Percentiles rank a stretch among this genome's conserved stretches.
Evolutionary conservation across 2,329 filamentous ascomycete species (phyloP).

Genomic region (Colletotrichum sidae): DNA sequence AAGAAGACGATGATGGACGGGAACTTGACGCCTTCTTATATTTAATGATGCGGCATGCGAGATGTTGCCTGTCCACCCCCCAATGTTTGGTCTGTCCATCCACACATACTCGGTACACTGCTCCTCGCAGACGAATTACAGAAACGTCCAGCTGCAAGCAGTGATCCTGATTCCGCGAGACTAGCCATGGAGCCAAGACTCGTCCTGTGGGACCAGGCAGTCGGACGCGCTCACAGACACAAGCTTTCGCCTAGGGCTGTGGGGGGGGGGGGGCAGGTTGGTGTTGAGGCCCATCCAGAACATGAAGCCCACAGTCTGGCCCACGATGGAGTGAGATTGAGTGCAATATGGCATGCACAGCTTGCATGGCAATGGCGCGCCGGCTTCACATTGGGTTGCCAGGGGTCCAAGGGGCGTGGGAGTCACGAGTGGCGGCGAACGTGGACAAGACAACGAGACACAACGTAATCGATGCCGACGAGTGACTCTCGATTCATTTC

Average conservation of each 20-base stretch:
- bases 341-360: slow-evolving; percentile 12
- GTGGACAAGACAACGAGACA: not conserved
- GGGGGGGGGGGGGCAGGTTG: not conserved
- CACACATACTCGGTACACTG: not conserved
- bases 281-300: slow-evolving; percentile 10
- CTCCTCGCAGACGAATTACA: too few relatives aligned
- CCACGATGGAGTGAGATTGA: slow-evolving; percentile 25
- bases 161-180: slow-evolving; percentile 13
- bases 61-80: not conserved
- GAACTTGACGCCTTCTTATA: slow-evolving; percentile 30
- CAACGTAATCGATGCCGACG: not conserved
- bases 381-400: slow-evolving; percentile 5
- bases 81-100: not conserved
- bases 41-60: not conserved
- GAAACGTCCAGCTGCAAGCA: slow-evolving; percentile 4
- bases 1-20: not conserved
- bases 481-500: slow-evolving; percentile 27
- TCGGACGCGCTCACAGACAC: slow-evolving; percentile 17
- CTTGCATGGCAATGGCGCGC: not conserved
- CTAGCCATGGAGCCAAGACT: slow-evolving; percentile 22
- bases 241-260: slow-evolving; percentile 24
- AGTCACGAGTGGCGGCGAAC: too few relatives aligned
- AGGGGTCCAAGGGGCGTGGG: not conserved
- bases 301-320: slow-evolving; percentile 2
- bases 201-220: slow-evolving; percentile 8